Evolutionary conservation across 75 land plant species (phyloP), one percentile per base, ranked within the genome.

Genomic region (Picea glauca): DNA sequence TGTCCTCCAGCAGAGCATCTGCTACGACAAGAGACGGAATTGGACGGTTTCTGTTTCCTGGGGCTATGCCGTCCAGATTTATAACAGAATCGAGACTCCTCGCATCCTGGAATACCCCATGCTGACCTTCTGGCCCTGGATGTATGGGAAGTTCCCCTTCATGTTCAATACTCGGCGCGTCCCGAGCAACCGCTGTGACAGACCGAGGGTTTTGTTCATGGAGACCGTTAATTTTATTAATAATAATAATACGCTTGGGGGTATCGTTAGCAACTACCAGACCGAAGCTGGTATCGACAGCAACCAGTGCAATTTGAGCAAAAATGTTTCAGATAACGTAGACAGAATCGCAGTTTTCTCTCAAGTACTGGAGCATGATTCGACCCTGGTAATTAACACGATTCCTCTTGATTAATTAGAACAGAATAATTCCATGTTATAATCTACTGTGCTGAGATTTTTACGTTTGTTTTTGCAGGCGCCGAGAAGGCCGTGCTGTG

Each of bases 21-120:
- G 96, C 85, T 93, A 93, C 66, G 86, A 86, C 87, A 76, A 74
- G 59, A 20, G 63, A 17, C 78, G 62, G 5, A 74, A 76, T 56
- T 91, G 93, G 93, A 88, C 92, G 4, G 56, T 93, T 6, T 87
- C 96, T 0, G 86, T 93, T 2, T 91, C 96, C 0, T 93, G 93
- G 94, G 96, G 94, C 17, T 93, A 76, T 72, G 83, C 81, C 3
- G 86, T 91, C 13, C 90, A 91, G 72, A 78, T 93, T 14, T 80
- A 81, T 77, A 60, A 76, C 32, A 78, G 79, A 2, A 67, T 86
- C 4, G 58, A 78, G 3, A 65, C 76, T 57, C 87, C 87, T 40
- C 35, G 87, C 32, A 80, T 80, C 13, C 72, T 86, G 62, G 87
- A 86, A 64, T 79, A 38, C n/a, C 91, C 99, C 1, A 32, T 84